Base-by-base conservation (phyloP, 768 basidiomycete genomes). In the Suillus occidentalis region DNA sequence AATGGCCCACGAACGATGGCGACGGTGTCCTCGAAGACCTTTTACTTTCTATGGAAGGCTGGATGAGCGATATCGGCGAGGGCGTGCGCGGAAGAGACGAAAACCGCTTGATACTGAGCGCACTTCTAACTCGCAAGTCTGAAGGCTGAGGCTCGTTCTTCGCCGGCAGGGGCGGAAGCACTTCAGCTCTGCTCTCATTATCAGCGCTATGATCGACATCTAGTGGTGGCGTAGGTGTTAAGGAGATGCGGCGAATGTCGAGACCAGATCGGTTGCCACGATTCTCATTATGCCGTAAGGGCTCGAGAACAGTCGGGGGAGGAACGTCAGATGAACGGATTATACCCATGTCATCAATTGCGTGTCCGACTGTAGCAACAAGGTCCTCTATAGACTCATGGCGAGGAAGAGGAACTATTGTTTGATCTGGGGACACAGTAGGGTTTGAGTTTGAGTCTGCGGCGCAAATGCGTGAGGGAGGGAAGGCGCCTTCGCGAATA, bases 31-130 rank as follows among this genome's bases (percentile, higher is more conserved):
- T 68, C 25, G 72, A 72, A 8, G 72, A 73, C 18, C 55, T 67
- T 63, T 71, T 75, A 65, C 69, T 73, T 50, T 66, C 55, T 3
- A 34, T 22, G 39, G 75, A 70, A 9, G 67, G 66, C 13, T 69
- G 75, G 61, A 69, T 65, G 34, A 70, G 76, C 9, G 83, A 84
- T 52, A 84, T 80, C n/a, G 82, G 66, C 34, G 89, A 90, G 7
- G 90, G 89, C 8, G 89, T 85, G 39, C 88, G 84, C 6, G 91
- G 89, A 60, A 92, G 78, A 5, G 90, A 81, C 10, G 83, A 83
- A 66, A 81, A 82, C 37, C 82, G 80, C 66, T 82, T 84, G 39
- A 80, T 66, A 60, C 72, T 73, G 20, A 76, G 65, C 5, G 74
- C 67, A 31, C 68, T 73, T 68, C 70, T 78, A 13, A 60, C 65